Conservation (phyloP, 306 rosid genomes). For the Carpinus fangiana region DNA sequence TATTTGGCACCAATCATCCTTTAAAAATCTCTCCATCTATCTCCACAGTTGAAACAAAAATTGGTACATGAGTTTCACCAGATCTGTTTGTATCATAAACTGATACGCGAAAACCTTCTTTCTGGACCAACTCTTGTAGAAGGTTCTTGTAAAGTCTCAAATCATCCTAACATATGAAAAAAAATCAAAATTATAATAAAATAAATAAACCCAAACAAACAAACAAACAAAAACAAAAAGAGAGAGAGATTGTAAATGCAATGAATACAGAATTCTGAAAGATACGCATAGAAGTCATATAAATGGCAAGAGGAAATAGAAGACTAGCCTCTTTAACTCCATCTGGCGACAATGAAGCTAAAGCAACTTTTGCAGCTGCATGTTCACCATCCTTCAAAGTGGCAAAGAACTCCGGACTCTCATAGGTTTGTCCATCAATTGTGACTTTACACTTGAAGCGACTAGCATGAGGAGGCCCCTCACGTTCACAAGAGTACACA, state of each 20-base stretch:
- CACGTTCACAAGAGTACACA: constrained; percentile 61
- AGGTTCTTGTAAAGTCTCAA: constrained; percentile 69
- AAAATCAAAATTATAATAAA: not conserved
- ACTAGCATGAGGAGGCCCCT: constrained; percentile 79
- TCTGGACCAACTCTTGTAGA: constrained; percentile 75
- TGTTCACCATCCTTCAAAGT: constrained; percentile 83
- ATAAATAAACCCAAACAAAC: too few species aligned
- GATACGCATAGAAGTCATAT: constrained; percentile 12
- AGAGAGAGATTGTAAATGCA: not conserved
- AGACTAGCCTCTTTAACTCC: constrained; percentile 66
- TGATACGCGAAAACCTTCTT: constrained; percentile 51
- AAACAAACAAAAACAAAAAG: not conserved
- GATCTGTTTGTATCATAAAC: constrained; percentile 42
- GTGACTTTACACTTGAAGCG: constrained; percentile 72
- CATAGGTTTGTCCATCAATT: constrained; percentile 58
- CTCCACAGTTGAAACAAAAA: constrained; percentile 68
- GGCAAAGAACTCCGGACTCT: constrained; percentile 49
- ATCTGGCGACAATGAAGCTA: constrained; percentile 46
- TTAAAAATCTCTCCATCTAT: constrained; percentile 51
- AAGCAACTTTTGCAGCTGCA: constrained; percentile 83
- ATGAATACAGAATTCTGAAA: not conserved
- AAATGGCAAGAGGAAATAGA: constrained; percentile 19
- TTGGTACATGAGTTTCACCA: constrained; percentile 64
- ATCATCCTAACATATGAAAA: constrained; percentile 47
- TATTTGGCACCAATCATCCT: too few species aligned